Conservation (phyloP, 805 yeast genomes). For the Ogataea chonburiensis region DNA sequence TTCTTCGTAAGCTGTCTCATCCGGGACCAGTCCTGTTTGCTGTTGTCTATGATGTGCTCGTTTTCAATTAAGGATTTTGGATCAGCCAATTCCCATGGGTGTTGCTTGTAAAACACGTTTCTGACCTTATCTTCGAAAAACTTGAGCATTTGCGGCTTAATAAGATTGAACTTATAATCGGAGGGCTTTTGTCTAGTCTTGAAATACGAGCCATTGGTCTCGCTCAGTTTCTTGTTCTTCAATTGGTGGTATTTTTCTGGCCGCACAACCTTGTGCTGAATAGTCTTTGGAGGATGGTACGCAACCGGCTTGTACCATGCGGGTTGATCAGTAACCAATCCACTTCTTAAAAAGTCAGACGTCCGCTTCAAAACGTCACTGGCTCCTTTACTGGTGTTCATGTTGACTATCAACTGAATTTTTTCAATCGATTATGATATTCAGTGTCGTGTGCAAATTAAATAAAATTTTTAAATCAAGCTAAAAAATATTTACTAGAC, state of each 20-base stretch:
- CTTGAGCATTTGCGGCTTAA: conserved; percentile 51
- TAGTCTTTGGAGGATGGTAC: conserved; percentile 73
- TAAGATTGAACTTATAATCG: conserved; percentile 42
- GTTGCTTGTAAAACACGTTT: conserved; percentile 80
- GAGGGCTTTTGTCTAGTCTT: conserved; percentile 46
- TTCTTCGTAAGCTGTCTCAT: conserved; percentile 71
- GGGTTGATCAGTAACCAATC: conserved; percentile 71
- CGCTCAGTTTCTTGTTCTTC: conserved; percentile 23
- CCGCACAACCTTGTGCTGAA: conserved; percentile 48
- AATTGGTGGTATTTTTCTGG: conserved; percentile 29
- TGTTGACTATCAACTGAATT: conserved; percentile 23
- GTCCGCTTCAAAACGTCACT: conserved; percentile 77
- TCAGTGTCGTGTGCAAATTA: conserved; percentile 5
- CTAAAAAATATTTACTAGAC: conserved; percentile 4
- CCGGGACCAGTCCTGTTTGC: conserved; percentile 68
- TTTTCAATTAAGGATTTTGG: conserved; percentile 84
- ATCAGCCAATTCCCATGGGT: conserved; percentile 97
- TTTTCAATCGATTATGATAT: conserved; percentile 5
- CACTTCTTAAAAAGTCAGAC: conserved; percentile 68
- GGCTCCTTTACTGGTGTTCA: conserved; percentile 79
- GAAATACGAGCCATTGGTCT: conserved; percentile 27
- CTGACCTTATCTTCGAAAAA: conserved; percentile 81
- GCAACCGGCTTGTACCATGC: conserved; percentile 89
- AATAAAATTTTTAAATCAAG: conserved; percentile 13
- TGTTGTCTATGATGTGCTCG: conserved; percentile 51